Base-by-base conservation (phyloP, 768 basidiomycete genomes). In the Tylopilus intermedius region DNA sequence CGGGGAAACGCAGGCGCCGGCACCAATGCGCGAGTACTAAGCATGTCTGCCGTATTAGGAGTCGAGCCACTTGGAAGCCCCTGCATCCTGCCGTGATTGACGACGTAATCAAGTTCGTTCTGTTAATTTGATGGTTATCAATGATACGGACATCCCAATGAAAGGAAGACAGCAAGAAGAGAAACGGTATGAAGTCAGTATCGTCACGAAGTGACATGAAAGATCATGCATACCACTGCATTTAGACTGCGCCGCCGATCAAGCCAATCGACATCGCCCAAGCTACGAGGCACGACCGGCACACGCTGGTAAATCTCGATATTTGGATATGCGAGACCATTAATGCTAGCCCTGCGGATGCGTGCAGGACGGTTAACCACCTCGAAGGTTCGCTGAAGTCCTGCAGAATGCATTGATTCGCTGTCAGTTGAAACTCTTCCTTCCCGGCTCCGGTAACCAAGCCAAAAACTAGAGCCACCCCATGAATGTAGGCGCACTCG, bases 211-310 rank as follows among this genome's bases (percentile, higher is more conserved):
- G 49, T 49, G 45, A 55, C 50, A 50, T 62, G 53, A 57, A 52
- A 56, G 48, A 32, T 44, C 49, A 53, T 53, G 72, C 84, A 63
- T 65, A 90, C 88, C 72, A 86, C 80, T 51, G 79, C 77, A 61
- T 81, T 84, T 29, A 86, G 70, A 64, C 83, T 88, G 52, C 88
- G 79, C 48, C 90, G 76, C 47, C 85, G 79, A 51, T 84, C 79
- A 32, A 90, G 72, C 90, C 90, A 91, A 63, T 88, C 88, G 46
- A 88, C 73, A 62, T 91, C 87, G 29, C 82, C 80, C 37, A 89
- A 71, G 55, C 78, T 82, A 51, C 80, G 74, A 29, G 79, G 74
- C 14, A 75, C 65, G 37, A 55, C 73, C 62, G 62, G 79, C 61
- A 66, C 71, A 62, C 65, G 74, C 56, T 61, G 83, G 75, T 64